A percentile compares a stretch with the other conserved stretches of the same genome.
Conservation (phyloP, 306 rosid genomes). For the Cyclanthera cordifolia region DNA sequence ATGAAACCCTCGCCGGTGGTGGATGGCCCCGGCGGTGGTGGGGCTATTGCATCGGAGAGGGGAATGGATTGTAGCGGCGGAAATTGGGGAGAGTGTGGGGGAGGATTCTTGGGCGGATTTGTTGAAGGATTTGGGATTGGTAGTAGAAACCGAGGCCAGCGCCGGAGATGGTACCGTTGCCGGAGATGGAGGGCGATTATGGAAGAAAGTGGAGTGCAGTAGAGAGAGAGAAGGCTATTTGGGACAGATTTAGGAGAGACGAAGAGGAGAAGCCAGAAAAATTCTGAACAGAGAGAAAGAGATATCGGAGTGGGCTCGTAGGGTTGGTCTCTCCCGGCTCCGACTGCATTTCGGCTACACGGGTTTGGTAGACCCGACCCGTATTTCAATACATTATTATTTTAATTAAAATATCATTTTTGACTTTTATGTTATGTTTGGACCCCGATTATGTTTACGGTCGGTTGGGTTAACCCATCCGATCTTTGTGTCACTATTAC, state of each 20-base stretch:
- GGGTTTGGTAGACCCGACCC: background rate
- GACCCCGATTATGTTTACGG: no score
- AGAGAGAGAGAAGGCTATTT: background rate
- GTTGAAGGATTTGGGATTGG: background rate
- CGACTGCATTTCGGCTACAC: background rate
- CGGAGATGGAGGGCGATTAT: background rate
- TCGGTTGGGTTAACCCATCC: no score
- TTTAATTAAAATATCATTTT: no score
- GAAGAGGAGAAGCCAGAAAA: background rate
- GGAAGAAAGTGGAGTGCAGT: constrained; percentile 8
- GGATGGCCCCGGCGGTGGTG: constrained; percentile 33
- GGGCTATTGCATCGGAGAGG: constrained; percentile 30
- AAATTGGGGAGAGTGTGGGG: constrained; percentile 24
- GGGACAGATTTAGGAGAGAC: constrained; percentile 3
- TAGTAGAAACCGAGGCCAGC: background rate
- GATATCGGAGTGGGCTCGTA: background rate
- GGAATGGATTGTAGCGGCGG: constrained; percentile 25
- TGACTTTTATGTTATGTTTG: no score
- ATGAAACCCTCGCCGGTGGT: constrained; percentile 24
- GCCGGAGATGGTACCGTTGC: background rate
- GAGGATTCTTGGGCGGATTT: constrained; percentile 1
- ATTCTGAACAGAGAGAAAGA: background rate
- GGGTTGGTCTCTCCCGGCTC: constrained; percentile 3
- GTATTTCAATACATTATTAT: background rate
- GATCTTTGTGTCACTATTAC: no score